Conservation (phyloP, 352 stramenopile species). For the Phytophthora ohioensis region DNA sequence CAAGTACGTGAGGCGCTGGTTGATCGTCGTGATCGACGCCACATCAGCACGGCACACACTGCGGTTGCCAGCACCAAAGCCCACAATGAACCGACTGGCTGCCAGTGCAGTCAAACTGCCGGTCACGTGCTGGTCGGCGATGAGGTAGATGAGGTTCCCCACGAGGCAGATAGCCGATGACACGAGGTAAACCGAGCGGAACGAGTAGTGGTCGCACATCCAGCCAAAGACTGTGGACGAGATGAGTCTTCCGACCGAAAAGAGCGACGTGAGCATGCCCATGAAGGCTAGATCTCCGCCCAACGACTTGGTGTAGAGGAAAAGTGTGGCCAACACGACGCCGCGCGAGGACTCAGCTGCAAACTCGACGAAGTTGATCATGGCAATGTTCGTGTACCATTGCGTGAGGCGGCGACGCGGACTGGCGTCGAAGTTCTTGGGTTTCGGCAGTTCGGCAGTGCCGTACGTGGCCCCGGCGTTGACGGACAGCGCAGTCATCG, state of each 20-base stretch:
- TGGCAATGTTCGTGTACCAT: conserved; percentile 77
- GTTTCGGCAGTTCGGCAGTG: conserved; percentile 37
- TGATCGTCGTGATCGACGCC: conserved; percentile 69
- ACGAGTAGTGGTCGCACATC: conserved; percentile 85
- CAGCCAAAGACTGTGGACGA: conserved; percentile 82
- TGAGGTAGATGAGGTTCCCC: conserved; percentile 74
- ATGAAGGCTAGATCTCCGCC: conserved; percentile 78
- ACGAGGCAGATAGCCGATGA: conserved; percentile 71
- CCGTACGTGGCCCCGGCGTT: conserved; percentile 43
- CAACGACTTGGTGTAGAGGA: conserved; percentile 82
- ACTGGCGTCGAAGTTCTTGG: conserved; percentile 43
- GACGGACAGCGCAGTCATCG: conserved; percentile 36
- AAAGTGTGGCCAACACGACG: conserved; percentile 78
- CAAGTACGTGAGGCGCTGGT: conserved; percentile 74
- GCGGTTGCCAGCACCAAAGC: conserved; percentile 78
- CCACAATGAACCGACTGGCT: conserved; percentile 72
- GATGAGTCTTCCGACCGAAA: conserved; percentile 76
- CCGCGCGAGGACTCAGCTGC: conserved; percentile 75
- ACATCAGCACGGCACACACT: conserved; percentile 79
- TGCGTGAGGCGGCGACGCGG: conserved; percentile 46
- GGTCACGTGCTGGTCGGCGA: conserved; percentile 66
- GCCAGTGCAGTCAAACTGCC: conserved; percentile 61
- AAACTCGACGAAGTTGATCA: conserved; percentile 88
- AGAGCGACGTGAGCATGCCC: conserved; percentile 78
- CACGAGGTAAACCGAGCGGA: conserved; percentile 78